These are phyloP conservation scores for Leptographium procerum DNA, from an alignment of 2,329 filamentous ascomycete genomes.

Conservation along the genomic window DNA sequence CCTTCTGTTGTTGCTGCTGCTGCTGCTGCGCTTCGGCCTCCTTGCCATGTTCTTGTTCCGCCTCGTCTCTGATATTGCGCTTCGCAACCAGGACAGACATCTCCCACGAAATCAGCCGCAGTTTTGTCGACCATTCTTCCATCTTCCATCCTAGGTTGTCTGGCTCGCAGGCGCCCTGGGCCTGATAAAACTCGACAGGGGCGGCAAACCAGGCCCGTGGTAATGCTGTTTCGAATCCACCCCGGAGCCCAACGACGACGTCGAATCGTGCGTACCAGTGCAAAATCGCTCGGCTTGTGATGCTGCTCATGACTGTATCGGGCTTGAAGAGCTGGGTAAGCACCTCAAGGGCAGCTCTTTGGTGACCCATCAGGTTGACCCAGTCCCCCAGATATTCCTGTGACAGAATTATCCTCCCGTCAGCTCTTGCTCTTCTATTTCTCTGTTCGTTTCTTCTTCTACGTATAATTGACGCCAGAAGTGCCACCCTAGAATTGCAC, in stretches of 20 bases:
- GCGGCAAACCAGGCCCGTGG: slow-evolving; percentile 67
- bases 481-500: neutral
- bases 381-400: slow-evolving; percentile 93
- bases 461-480: no score
- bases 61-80: slow-evolving; percentile 24
- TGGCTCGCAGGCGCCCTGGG: slow-evolving; percentile 48
- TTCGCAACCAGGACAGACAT: slow-evolving; percentile 68
- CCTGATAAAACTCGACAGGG: slow-evolving; percentile 50
- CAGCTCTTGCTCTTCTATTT: neutral
- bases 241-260: slow-evolving; percentile 71
- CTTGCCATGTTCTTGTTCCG: slow-evolving; percentile 37
- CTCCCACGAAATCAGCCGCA: slow-evolving; percentile 66
- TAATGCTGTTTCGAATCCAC: slow-evolving; percentile 63
- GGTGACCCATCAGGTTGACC: slow-evolving; percentile 86
- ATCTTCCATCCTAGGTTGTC: slow-evolving; percentile 54
- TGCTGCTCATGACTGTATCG: slow-evolving; percentile 58
- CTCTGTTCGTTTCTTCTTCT: no score
- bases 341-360: slow-evolving; percentile 77
- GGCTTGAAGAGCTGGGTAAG: slow-evolving; percentile 69
- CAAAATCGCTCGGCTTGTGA: slow-evolving; percentile 61
- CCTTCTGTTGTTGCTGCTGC: slow-evolving; percentile 27
- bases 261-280: slow-evolving; percentile 91
- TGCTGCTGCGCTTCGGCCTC: slow-evolving; percentile 37
- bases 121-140: slow-evolving; percentile 52
- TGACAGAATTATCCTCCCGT: neutral